Percentiles rank a stretch among this genome's conserved stretches.
Evolutionary conservation across 2,329 filamentous ascomycete genomes (phyloP).

Genomic region (Beauveria asiatica): DNA sequence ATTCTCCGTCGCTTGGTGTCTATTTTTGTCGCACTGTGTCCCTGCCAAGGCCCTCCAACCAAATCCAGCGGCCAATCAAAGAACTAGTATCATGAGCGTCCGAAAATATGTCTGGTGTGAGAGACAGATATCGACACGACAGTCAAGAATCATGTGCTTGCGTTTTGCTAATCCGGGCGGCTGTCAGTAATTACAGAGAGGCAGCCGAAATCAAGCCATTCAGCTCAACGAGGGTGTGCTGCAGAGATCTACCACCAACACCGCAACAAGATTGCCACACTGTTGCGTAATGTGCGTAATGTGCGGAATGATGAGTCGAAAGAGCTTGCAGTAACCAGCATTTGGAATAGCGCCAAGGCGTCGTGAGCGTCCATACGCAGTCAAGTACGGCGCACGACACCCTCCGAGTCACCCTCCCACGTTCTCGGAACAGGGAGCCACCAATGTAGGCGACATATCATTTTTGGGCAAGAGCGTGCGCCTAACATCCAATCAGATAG

Average conservation of each 20-base stretch:
- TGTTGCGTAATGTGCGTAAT: neutral
- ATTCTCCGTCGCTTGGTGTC: neutral
- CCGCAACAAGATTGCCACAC: neutral
- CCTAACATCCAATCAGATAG: constrained; percentile 15
- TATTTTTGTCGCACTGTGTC: neutral
- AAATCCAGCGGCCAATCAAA: neutral
- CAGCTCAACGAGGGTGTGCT: neutral
- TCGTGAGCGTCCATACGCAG: neutral
- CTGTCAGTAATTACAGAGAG: neutral
- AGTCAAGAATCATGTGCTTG: neutral
- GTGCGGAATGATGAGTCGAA: neutral
- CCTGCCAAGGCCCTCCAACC: neutral
- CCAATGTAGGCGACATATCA: constrained; percentile 14
- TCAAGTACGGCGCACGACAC: neutral
- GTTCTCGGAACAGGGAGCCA: neutral
- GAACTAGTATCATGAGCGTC: neutral
- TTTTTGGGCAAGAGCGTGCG: constrained; percentile 9
- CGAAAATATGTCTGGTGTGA: neutral
- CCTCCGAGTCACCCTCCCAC: constrained; percentile 1
- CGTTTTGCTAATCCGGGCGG: neutral
- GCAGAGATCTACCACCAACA: neutral
- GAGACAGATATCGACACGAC: neutral
- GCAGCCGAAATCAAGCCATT: constrained; percentile 7
- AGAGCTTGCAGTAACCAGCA: neutral
- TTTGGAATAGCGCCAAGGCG: constrained; percentile 4